Conservation (phyloP, 2,329 filamentous ascomycete genomes). For the Phoma sp. region DNA sequence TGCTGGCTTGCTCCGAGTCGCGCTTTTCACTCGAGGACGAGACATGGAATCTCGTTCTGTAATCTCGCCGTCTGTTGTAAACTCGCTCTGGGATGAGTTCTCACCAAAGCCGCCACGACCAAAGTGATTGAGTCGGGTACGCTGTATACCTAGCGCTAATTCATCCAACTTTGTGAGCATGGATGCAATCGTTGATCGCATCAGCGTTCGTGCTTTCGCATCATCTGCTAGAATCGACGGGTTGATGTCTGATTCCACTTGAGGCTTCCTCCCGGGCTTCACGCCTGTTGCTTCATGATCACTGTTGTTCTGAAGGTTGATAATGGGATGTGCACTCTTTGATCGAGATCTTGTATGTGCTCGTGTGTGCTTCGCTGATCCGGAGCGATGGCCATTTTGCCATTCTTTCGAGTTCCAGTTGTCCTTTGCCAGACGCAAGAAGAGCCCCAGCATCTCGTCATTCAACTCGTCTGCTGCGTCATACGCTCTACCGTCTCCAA, state of each 20-base stretch:
- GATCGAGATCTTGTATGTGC: slow-evolving; percentile 21
- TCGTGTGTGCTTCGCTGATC: background rate
- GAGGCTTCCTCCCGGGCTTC: slow-evolving; percentile 21
- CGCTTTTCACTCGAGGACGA: slow-evolving; percentile 20
- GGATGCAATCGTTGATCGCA: slow-evolving; percentile 73
- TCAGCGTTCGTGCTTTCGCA: slow-evolving; percentile 65
- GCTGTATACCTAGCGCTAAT: slow-evolving; percentile 73
- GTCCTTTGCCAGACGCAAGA: slow-evolving; percentile 71
- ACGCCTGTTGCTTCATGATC: background rate
- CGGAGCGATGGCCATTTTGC: slow-evolving; percentile 31
- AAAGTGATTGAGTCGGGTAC: slow-evolving; percentile 63
- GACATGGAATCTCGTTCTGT: slow-evolving; percentile 18
- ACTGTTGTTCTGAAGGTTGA: slow-evolving; percentile 16
- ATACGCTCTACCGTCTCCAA: slow-evolving; percentile 51
- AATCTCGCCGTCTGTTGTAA: slow-evolving; percentile 35
- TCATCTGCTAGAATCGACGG: slow-evolving; percentile 74
- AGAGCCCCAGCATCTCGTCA: slow-evolving; percentile 71
- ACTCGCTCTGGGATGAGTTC: slow-evolving; percentile 38
- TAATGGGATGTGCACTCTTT: slow-evolving; percentile 13
- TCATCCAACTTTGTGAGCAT: slow-evolving; percentile 72
- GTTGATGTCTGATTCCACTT: slow-evolving; percentile 12
- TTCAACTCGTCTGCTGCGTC: slow-evolving; percentile 68
- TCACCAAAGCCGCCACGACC: slow-evolving; percentile 30
- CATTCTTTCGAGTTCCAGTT: slow-evolving; percentile 55
- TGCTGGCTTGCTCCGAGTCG: slow-evolving; percentile 13